Base-by-base conservation (phyloP, 208 protist genomes). In the Blechomonas ayalai region DNA sequence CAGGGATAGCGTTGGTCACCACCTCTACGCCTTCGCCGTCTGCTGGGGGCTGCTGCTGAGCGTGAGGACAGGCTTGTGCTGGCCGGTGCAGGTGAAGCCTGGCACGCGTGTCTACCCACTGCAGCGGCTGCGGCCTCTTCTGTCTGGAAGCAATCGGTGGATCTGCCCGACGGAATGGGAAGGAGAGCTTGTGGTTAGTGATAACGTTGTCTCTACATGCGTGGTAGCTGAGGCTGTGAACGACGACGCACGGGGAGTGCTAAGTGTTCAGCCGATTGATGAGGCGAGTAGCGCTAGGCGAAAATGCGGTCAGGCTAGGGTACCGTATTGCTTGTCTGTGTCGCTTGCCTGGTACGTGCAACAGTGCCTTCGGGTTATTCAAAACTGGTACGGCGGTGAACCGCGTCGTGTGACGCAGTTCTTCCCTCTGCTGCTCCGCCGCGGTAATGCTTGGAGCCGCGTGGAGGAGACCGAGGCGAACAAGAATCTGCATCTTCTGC, bases 1-100 rank as follows among this genome's bases (percentile, higher is more conserved):
- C 13, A 12, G n/a, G 9, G 15, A 28, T 7, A 49, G 46, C 18
- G 53, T 59, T 10, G 54, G 64, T 23, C 24, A 37, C 4, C 32
- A 65, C 9, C 54, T 42, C 16, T 84, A 77, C 33, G 60, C 67
- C n/a, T 67, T 57, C 57, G 33, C 67, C 6, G 63, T 68, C 15
- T 62, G 51, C 18, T 67, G 48, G 43, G 75, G 75, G 4, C 35
- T 80, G 23, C 58, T 84, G 23, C 36, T 84, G 22, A 49, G 64
- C 12, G 53, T 69, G 0, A 34, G 25, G 6, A 25, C 35, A 9
- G 61, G 61, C 8, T 37, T 19, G 24, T 60, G 63, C 49, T 82
- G 73, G 73, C 73, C 73, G 0, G 73, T 55, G 10, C 56, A 46
- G 13, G 38, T 82, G 45, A 22, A 69, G 20, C 67, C 67, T 0